These are phyloP conservation scores for Perilla frutescens DNA, from an alignment of 257 asterid genomes.

Conservation along the genomic window DNA sequence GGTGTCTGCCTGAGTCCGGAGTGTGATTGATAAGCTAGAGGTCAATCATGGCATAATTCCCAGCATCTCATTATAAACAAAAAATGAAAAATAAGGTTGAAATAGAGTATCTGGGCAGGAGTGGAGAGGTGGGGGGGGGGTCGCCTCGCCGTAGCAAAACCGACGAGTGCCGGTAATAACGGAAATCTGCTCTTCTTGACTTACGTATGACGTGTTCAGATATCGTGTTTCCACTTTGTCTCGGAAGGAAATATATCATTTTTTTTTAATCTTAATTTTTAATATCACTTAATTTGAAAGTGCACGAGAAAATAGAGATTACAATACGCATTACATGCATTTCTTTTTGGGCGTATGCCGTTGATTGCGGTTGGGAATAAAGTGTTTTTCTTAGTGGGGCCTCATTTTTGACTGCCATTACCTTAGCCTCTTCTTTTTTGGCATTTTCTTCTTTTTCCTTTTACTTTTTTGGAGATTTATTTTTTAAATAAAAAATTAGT, in stretches of 20 bases:
- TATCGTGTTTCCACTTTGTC: slow-evolving; percentile 29
- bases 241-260: not conserved
- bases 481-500: not conserved
- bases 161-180: slow-evolving; percentile 60
- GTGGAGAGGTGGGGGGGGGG: slow-evolving; percentile 37
- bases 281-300: slow-evolving; percentile 27
- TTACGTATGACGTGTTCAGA: slow-evolving; percentile 49
- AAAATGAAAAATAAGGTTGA: too few species aligned
- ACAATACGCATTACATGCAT: slow-evolving; percentile 22
- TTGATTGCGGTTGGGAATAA: slow-evolving; percentile 84
- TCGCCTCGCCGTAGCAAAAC: slow-evolving; percentile 60
- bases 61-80: too few species aligned
- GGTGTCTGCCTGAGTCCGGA: too few species aligned
- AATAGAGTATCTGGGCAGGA: not conserved
- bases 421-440: slow-evolving; percentile 33
- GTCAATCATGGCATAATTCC: too few species aligned
- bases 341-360: slow-evolving; percentile 59
- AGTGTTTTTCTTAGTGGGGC: slow-evolving; percentile 40
- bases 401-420: slow-evolving; percentile 33
- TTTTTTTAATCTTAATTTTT: not conserved
- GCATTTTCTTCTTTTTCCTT: slow-evolving; percentile 29
- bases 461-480: not conserved
- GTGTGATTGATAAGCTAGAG: too few species aligned
- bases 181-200: slow-evolving; percentile 53
- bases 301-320: slow-evolving; percentile 40